Conservation (phyloP, 2,329 filamentous ascomycete genomes). For the Aspergillus floridensis region DNA sequence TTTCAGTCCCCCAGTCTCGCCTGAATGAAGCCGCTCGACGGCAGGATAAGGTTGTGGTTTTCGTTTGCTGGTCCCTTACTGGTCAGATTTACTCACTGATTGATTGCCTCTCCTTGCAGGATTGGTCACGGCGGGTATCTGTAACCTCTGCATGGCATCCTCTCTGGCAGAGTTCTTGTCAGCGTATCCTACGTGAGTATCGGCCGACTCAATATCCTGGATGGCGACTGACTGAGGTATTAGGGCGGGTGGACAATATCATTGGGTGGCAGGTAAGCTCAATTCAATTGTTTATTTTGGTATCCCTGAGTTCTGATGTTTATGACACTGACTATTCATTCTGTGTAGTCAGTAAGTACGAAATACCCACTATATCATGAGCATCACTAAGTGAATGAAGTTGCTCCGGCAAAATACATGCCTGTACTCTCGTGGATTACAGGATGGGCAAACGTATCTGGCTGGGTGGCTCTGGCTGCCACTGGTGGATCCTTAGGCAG, state of each 20-base stretch:
- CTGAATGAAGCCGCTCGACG: no score
- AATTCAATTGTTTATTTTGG: not conserved
- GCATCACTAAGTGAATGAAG: conserved; percentile 17
- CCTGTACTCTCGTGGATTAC: conserved; percentile 67
- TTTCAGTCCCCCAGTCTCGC: no score
- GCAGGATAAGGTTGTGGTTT: not conserved
- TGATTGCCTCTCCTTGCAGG: conserved; percentile 20
- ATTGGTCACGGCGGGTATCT: conserved; percentile 60
- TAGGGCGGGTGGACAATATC: conserved; percentile 62
- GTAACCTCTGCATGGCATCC: conserved; percentile 67
- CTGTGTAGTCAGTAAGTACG: conserved; percentile 30
- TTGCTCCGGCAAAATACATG: conserved; percentile 60
- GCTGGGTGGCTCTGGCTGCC: conserved; percentile 68
- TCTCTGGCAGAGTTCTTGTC: conserved; percentile 70
- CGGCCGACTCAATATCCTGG: no score
- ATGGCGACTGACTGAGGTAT: conserved; percentile 13
- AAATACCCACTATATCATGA: not conserved
- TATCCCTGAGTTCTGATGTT: not conserved
- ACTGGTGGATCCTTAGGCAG: conserved; percentile 67
- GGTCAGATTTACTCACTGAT: not conserved
- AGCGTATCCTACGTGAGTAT: conserved; percentile 54
- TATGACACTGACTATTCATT: conserved; percentile 4
- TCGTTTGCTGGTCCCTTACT: not conserved
- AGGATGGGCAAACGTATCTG: conserved; percentile 67
- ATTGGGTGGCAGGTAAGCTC: conserved; percentile 62